Evolutionary conservation across 768 basidiomycete species (phyloP).

Genomic region (Lentinula boryana): DNA sequence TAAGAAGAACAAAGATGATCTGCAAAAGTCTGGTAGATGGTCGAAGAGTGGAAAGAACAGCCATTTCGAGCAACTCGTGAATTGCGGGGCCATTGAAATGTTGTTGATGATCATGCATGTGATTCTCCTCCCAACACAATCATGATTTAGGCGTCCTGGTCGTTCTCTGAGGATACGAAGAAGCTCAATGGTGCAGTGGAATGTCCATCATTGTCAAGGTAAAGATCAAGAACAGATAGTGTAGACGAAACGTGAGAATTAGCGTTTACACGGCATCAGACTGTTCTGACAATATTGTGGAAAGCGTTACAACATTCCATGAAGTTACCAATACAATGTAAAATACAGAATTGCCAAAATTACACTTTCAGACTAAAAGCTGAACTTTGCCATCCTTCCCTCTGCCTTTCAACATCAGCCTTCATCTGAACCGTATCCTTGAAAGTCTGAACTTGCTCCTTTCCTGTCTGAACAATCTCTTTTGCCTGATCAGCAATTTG

Average conservation of each 20-base stretch:
- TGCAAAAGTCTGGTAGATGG: conserved; percentile 26
- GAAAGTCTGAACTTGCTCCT: conserved; percentile 34
- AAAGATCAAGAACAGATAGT: no score
- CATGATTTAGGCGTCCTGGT: no score
- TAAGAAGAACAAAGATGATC: conserved; percentile 38
- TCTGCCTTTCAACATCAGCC: conserved; percentile 27
- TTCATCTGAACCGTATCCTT: conserved; percentile 37
- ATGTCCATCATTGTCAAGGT: no score
- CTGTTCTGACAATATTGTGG: no score
- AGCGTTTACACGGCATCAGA: no score
- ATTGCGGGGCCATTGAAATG: neutral
- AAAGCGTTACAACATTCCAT: no score
- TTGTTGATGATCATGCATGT: neutral
- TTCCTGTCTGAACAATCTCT: conserved; percentile 25
- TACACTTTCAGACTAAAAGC: conserved; percentile 25
- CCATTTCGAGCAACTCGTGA: neutral
- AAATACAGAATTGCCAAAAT: neutral
- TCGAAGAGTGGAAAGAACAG: neutral
- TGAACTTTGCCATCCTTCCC: conserved; percentile 41
- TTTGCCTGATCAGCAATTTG: conserved; percentile 19
- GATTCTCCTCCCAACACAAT: neutral
- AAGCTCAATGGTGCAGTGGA: neutral
- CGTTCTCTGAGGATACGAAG: neutral
- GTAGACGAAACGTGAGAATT: no score
- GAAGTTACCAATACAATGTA: neutral